These are phyloP conservation scores for Periconia sp. DNA, from an alignment of 2,329 filamentous ascomycete species.

Conservation along the genomic window DNA sequence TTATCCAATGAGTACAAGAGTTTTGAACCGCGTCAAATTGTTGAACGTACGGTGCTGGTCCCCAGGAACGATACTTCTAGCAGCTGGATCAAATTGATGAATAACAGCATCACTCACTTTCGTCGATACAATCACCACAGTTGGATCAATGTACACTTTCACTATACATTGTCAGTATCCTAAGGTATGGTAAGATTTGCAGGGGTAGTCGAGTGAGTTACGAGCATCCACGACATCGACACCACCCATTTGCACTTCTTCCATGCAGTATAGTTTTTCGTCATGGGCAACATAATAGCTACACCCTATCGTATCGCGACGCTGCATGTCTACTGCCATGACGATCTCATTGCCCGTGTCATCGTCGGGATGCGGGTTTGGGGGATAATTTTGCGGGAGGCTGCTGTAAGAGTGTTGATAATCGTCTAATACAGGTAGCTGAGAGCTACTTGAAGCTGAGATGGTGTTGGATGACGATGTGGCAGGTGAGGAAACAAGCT, in stretches of 20 bases:
- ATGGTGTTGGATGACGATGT: conserved; percentile 12
- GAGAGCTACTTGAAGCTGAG: conserved; percentile 1
- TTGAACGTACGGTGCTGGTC: conserved; percentile 31
- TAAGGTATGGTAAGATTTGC: background rate
- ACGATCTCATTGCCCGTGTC: conserved; percentile 68
- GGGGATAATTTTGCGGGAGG: background rate
- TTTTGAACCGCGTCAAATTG: background rate
- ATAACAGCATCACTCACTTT: conserved; percentile 55
- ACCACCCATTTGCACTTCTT: conserved; percentile 72
- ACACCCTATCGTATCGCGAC: conserved; percentile 75
- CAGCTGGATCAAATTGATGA: conserved; percentile 49
- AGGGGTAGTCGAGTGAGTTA: conserved; percentile 24
- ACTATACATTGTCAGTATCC: conserved; percentile 47
- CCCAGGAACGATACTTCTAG: conserved; percentile 33
- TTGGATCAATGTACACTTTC: conserved; percentile 63
- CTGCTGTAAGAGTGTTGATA: background rate
- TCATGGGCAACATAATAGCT: conserved; percentile 76
- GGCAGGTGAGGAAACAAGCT: conserved; percentile 9
- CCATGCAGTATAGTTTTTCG: conserved; percentile 72
- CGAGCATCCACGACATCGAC: conserved; percentile 59
- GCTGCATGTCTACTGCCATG: conserved; percentile 76
- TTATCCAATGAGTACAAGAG: conserved; percentile 1
- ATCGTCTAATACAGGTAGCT: background rate
- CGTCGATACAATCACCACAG: conserved; percentile 59
- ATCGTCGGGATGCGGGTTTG: conserved; percentile 38